Evolutionary conservation across 768 basidiomycete species (phyloP).

Genomic region (Chalciporus pseudorubinellus): DNA sequence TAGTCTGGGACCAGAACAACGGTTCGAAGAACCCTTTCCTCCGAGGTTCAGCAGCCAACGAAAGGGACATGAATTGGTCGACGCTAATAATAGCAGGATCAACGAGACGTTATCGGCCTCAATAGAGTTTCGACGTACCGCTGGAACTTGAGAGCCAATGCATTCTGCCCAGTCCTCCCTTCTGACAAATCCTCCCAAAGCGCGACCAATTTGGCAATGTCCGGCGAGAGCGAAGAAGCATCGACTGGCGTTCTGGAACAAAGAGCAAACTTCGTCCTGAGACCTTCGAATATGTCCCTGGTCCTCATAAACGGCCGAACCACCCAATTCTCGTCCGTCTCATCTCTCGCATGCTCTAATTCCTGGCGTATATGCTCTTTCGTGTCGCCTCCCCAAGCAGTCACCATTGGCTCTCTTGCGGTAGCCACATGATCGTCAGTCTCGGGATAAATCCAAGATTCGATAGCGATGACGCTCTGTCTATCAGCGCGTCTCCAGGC

Average conservation of each 20-base stretch:
- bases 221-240: slow-evolving; percentile 42
- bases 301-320: slow-evolving; percentile 42
- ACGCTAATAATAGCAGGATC: slow-evolving; percentile 39
- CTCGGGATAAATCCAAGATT: slow-evolving; percentile 61
- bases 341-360: slow-evolving; percentile 44
- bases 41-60: slow-evolving; percentile 70
- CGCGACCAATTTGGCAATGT: slow-evolving; percentile 47
- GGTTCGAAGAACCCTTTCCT: slow-evolving; percentile 76
- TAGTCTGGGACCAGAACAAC: slow-evolving; percentile 62
- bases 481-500: slow-evolving; percentile 76
- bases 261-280: slow-evolving; percentile 48
- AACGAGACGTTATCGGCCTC: no score
- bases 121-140: slow-evolving; percentile 42
- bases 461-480: slow-evolving; percentile 53
- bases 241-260: slow-evolving; percentile 44
- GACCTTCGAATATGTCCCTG: slow-evolving; percentile 48
- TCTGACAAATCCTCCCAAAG: slow-evolving; percentile 56
- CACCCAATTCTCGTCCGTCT: slow-evolving; percentile 44
- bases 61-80: slow-evolving; percentile 78
- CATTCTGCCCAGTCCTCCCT: slow-evolving; percentile 37
- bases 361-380: slow-evolving; percentile 45
- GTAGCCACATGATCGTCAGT: slow-evolving; percentile 31
- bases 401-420: slow-evolving; percentile 43
- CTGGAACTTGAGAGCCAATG: slow-evolving; percentile 55
- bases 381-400: slow-evolving; percentile 70